phyloP scores from a whole-genome alignment of 2,329 filamentous ascomycete species.

The Lachnum nothofagi region DNA sequence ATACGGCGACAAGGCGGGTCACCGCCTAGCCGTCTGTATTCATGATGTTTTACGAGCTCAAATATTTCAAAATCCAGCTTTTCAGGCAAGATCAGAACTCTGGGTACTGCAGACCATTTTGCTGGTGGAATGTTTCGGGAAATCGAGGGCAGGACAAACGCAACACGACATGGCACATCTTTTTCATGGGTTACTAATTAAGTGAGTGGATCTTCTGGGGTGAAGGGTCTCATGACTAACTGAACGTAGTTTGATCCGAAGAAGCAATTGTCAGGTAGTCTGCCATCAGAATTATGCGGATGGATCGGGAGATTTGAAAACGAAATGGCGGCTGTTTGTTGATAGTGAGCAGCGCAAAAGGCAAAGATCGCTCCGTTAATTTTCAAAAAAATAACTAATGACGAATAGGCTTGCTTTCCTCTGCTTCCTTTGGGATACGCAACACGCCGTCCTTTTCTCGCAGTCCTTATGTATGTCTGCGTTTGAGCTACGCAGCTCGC shows the following conservation, averaged over 20 bases:
- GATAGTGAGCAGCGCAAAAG: slow-evolving; percentile 55
- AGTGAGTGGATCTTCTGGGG: slow-evolving; percentile 30
- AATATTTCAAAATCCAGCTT: slow-evolving; percentile 53
- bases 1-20: slow-evolving; percentile 53
- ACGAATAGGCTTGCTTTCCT: slow-evolving; percentile 46
- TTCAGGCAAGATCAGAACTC: slow-evolving; percentile 53
- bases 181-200: slow-evolving; percentile 52
- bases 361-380: slow-evolving; percentile 23
- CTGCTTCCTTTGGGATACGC: slow-evolving; percentile 63
- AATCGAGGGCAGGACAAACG: slow-evolving; percentile 56
- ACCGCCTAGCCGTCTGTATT: slow-evolving; percentile 56
- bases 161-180: slow-evolving; percentile 61
- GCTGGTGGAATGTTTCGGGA: slow-evolving; percentile 60
- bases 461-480: slow-evolving; percentile 63
- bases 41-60: slow-evolving; percentile 55
- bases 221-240: background rate
- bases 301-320: slow-evolving; percentile 37
- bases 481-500: slow-evolving; percentile 52
- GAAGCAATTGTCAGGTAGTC: slow-evolving; percentile 47
- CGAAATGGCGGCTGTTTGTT: slow-evolving; percentile 49
- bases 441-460: slow-evolving; percentile 61
- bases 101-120: slow-evolving; percentile 59
- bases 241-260: slow-evolving; percentile 38
- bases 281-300: slow-evolving; percentile 35
- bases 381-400: background rate